Evolutionary conservation across 208 protist species (phyloP).

Genomic region (Porcisia deanei): DNA sequence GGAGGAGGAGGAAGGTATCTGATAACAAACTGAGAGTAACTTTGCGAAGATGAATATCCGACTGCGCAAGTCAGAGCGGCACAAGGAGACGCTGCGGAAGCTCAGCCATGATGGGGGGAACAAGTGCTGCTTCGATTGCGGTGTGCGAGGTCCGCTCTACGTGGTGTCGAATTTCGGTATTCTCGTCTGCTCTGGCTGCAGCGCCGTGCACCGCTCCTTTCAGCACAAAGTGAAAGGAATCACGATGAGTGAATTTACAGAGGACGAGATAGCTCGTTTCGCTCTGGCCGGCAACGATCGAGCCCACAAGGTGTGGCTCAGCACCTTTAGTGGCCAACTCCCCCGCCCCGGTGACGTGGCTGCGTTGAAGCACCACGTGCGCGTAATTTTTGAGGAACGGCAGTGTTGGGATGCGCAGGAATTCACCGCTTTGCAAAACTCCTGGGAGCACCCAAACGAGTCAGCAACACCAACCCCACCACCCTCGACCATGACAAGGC

Average conservation of each 20-base stretch:
- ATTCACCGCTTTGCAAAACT: conserved; percentile 38
- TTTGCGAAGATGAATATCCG: conserved; percentile 52
- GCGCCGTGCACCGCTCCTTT: conserved; percentile 73
- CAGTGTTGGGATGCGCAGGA: conserved; percentile 37
- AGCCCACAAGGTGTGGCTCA: conserved; percentile 63
- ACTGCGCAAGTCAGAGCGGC: conserved; percentile 54
- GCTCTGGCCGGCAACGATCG: conserved; percentile 65
- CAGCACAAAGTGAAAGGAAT: conserved; percentile 92
- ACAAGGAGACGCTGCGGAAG: conserved; percentile 67
- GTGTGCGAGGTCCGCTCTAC: conserved; percentile 72
- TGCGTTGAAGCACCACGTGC: conserved; percentile 44
- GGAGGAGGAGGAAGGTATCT: background rate
- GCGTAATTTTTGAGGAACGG: conserved; percentile 33
- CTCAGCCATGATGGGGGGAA: conserved; percentile 65
- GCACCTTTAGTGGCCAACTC: conserved; percentile 33
- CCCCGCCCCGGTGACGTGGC: conserved; percentile 52
- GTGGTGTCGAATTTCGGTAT: conserved; percentile 70
- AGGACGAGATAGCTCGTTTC: conserved; percentile 66
- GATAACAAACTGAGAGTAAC: background rate
- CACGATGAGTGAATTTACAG: conserved; percentile 81
- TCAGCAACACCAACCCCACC: conserved; percentile 12
- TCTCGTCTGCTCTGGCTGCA: conserved; percentile 85
- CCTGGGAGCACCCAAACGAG: conserved; percentile 22
- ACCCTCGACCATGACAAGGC: background rate
- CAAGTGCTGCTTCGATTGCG: conserved; percentile 74